These are phyloP conservation scores for Sarocladium kiliense DNA, from an alignment of 2,329 filamentous ascomycete species.

Conservation along the genomic window DNA sequence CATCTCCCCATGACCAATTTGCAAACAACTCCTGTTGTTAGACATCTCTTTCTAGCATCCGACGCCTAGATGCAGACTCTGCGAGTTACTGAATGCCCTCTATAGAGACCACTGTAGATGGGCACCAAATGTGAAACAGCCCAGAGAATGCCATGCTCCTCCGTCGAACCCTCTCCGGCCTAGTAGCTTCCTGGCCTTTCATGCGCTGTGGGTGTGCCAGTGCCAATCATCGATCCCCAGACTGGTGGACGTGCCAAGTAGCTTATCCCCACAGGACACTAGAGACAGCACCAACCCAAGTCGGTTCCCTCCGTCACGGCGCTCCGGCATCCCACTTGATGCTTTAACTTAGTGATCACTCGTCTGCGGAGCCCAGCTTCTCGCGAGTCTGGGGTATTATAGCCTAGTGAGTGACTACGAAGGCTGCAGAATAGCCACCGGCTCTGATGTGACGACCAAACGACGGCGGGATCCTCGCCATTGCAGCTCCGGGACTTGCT, in stretches of 20 bases:
- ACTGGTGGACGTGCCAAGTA: background rate
- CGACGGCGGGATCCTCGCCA: background rate
- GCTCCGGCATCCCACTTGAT: background rate
- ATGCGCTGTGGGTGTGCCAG: background rate
- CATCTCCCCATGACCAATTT: background rate
- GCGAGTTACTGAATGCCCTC: too few species aligned
- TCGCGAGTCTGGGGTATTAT: background rate
- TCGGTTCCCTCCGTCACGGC: conserved; percentile 1
- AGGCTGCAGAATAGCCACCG: too few species aligned
- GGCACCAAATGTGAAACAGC: conserved; percentile 2
- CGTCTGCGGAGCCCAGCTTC: background rate
- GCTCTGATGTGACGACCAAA: background rate
- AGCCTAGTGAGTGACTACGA: background rate
- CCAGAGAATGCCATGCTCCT: background rate
- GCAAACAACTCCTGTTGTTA: too few species aligned
- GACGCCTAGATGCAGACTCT: background rate
- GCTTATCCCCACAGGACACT: background rate
- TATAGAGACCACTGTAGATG: background rate
- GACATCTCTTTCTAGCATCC: background rate
- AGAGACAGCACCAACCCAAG: background rate
- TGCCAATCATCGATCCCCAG: background rate
- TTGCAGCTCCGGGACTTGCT: too few species aligned
- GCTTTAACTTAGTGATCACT: background rate
- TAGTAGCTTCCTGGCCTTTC: background rate
- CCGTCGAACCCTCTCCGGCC: conserved; percentile 2